A percentile compares a stretch with the other conserved stretches of the same genome.
These are phyloP conservation scores for Calonectria ilicicola DNA, from an alignment of 2,329 filamentous ascomycete genomes.

Conservation along the genomic window DNA sequence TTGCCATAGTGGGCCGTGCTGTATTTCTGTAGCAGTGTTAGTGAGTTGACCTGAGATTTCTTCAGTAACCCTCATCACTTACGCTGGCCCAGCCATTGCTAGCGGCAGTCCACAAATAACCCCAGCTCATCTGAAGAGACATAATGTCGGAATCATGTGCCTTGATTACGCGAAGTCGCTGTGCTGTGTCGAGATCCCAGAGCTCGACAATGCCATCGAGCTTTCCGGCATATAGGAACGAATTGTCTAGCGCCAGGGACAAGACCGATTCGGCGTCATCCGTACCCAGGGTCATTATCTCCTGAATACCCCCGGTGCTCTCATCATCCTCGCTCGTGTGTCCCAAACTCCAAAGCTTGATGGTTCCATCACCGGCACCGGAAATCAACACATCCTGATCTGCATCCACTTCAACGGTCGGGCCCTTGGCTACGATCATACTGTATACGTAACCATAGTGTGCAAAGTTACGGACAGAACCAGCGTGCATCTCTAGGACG, in stretches of 20 bases:
- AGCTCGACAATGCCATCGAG: slow-evolving; percentile 90
- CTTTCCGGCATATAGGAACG: slow-evolving; percentile 92
- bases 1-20: slow-evolving; percentile 74
- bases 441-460: slow-evolving; percentile 97
- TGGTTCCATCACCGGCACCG: slow-evolving; percentile 91
- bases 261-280: slow-evolving; percentile 76
- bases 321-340: slow-evolving; percentile 52
- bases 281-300: slow-evolving; percentile 74
- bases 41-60: background rate
- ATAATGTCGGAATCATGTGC: slow-evolving; percentile 86
- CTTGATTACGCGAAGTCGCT: slow-evolving; percentile 88
- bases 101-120: slow-evolving; percentile 88
- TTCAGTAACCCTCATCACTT: slow-evolving; percentile 46
- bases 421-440: slow-evolving; percentile 86
- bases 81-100: slow-evolving; percentile 89
- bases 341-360: slow-evolving; percentile 88
- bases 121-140: slow-evolving; percentile 86
- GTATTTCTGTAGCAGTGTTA: slow-evolving; percentile 65
- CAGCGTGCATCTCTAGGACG: slow-evolving; percentile 83
- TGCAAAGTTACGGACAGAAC: slow-evolving; percentile 87
- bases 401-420: slow-evolving; percentile 73
- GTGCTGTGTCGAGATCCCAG: slow-evolving; percentile 95
- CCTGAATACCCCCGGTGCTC: slow-evolving; percentile 71
- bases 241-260: slow-evolving; percentile 87
- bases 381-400: slow-evolving; percentile 88